These are phyloP conservation scores for Microascus cirrosus DNA, from an alignment of 2,329 filamentous ascomycete genomes.

Conservation along the genomic window DNA sequence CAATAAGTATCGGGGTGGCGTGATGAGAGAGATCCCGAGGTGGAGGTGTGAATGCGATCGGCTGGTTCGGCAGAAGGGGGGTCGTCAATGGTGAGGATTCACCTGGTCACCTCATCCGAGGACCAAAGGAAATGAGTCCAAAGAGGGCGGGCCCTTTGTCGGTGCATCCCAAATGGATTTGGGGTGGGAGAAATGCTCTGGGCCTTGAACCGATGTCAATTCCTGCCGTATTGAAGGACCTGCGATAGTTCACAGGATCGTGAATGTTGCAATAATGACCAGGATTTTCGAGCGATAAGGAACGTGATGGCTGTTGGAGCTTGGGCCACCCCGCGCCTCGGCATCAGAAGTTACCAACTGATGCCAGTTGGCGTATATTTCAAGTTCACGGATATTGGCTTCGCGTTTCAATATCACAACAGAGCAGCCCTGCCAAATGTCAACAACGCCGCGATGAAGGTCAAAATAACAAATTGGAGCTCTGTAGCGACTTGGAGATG, in stretches of 20 bases:
- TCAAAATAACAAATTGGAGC: constrained; percentile 87
- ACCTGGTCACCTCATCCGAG: constrained; percentile 1
- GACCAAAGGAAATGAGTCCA: constrained; percentile 1
- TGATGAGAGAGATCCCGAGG: not conserved
- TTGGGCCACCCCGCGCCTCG: not conserved
- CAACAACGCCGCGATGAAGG: constrained; percentile 57
- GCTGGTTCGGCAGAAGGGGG: not conserved
- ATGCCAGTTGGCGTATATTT: not conserved
- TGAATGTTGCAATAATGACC: not conserved
- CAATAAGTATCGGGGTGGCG: not conserved
- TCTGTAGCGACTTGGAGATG: constrained; percentile 94
- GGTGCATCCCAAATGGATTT: constrained; percentile 5
- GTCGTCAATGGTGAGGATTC: not conserved
- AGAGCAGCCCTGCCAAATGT: not conserved
- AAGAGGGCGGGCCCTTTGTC: not conserved
- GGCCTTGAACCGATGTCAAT: not conserved
- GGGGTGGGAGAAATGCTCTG: not conserved
- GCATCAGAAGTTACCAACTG: not conserved
- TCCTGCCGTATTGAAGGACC: not conserved
- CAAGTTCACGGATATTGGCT: not conserved
- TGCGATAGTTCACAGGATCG: not conserved
- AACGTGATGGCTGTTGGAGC: not conserved
- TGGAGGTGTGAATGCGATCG: not conserved
- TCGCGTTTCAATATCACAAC: not conserved
- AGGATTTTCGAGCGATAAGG: not conserved